These are phyloP conservation scores for Salmacisia buchloeana DNA, from an alignment of 1,284 basidiomycete species.

Conservation along the genomic window DNA sequence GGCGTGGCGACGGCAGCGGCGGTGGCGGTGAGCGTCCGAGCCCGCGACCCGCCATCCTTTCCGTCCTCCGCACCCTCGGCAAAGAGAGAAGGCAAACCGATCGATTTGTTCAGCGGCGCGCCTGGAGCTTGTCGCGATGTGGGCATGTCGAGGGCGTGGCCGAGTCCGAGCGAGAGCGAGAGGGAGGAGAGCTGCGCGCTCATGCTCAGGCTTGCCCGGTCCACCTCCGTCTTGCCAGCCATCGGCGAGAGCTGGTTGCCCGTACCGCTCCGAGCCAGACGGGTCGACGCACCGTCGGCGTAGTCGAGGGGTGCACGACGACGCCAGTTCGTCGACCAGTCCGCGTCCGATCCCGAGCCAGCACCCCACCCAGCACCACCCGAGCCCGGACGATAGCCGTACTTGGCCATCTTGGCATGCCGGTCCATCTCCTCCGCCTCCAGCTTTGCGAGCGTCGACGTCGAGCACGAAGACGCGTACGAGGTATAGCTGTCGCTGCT, in stretches of 20 bases:
- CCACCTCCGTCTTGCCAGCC: too few species aligned
- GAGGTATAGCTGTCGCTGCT: neutral
- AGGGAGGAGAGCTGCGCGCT: too few species aligned
- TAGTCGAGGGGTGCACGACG: neutral
- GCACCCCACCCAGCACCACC: neutral
- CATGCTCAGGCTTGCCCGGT: too few species aligned
- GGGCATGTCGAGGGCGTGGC: neutral
- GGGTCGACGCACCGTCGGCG: too few species aligned
- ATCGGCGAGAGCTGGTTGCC: too few species aligned
- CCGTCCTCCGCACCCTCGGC: neutral
- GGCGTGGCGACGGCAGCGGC: neutral
- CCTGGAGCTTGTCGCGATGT: neutral
- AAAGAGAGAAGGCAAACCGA: neutral
- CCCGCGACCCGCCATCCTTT: too few species aligned
- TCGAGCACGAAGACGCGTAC: neutral
- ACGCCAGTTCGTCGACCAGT: constrained; percentile 3
- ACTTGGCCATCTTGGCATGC: constrained; percentile 4
- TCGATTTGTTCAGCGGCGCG: neutral
- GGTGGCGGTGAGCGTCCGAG: too few species aligned
- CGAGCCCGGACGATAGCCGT: neutral
- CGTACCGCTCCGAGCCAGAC: too few species aligned
- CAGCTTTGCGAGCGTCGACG: neutral
- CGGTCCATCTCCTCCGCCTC: neutral
- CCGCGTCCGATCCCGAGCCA: neutral
- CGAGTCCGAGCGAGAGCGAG: neutral